Conservation (phyloP, 805 yeast species). For the Wickerhamiella alocasiicola region DNA sequence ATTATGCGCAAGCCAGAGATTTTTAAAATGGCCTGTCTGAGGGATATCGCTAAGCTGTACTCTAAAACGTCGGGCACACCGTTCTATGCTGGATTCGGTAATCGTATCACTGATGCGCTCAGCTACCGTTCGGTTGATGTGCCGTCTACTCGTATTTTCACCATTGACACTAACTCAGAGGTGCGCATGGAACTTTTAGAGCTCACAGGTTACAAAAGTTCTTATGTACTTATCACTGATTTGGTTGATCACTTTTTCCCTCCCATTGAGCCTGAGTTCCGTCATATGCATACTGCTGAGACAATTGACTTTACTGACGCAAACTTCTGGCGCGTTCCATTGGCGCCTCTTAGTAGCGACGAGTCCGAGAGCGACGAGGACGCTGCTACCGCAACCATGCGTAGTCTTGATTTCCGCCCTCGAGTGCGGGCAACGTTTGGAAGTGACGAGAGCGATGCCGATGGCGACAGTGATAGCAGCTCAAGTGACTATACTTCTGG, state of each 20-base stretch:
- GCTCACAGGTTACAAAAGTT: constrained; percentile 79
- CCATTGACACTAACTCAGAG: constrained; percentile 92
- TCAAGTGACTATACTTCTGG: too few relatives aligned
- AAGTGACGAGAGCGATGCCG: constrained; percentile 15
- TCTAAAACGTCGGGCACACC: constrained; percentile 49
- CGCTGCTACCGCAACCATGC: constrained; percentile 12
- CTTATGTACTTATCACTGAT: constrained; percentile 82
- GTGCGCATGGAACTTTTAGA: constrained; percentile 95
- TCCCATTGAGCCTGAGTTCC: constrained; percentile 34
- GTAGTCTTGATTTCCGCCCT: constrained; percentile 11
- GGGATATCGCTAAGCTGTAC: constrained; percentile 69
- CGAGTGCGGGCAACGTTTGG: constrained; percentile 16
- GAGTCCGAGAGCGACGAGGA: constrained; percentile 12
- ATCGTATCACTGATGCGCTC: constrained; percentile 89
- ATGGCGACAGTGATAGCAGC: constrained; percentile 13
- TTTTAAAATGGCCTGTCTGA: constrained; percentile 94
- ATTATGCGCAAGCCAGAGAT: constrained; percentile 92
- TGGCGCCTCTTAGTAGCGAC: constrained; percentile 35
- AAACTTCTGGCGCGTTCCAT: constrained; percentile 83
- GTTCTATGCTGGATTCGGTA: constrained; percentile 96
- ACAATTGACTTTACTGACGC: constrained; percentile 60
- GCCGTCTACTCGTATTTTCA: constrained; percentile 87
- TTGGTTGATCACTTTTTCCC: constrained; percentile 97
- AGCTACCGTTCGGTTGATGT: constrained; percentile 88
- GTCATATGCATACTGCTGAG: constrained; percentile 24